A percentile compares a stretch with the other conserved stretches of the same genome.
Conservation (phyloP, 2,329 filamentous ascomycete species). For the Diaporthe amygdali region DNA sequence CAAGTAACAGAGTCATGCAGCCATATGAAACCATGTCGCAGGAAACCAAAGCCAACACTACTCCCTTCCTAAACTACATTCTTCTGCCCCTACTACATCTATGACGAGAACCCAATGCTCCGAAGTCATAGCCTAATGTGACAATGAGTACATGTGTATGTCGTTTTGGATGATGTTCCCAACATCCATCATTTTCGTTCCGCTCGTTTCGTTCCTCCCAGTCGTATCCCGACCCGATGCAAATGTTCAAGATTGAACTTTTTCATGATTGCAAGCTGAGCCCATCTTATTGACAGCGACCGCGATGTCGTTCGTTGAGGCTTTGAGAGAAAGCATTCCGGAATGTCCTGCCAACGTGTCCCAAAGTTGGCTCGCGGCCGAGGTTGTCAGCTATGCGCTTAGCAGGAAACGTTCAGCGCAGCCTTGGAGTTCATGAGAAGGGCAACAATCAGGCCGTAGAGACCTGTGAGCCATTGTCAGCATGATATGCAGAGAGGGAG, state of each 20-base stretch:
- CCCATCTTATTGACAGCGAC: conserved; percentile 31
- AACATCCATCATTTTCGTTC: conserved; percentile 29
- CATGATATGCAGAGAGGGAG: background rate
- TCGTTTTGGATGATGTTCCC: conserved; percentile 26
- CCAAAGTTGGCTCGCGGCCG: conserved; percentile 24
- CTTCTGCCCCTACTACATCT: conserved; percentile 48
- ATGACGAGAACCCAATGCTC: conserved; percentile 48
- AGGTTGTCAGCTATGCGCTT: conserved; percentile 37
- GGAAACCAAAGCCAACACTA: conserved; percentile 30
- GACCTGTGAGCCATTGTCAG: conserved; percentile 63
- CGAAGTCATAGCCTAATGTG: conserved; percentile 48
- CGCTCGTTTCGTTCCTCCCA: conserved; percentile 13
- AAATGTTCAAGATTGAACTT: background rate
- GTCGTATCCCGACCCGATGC: conserved; percentile 20
- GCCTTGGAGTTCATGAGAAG: conserved; percentile 99
- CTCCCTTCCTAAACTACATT: conserved; percentile 48
- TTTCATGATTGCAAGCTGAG: conserved; percentile 8
- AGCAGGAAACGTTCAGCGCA: conserved; percentile 66
- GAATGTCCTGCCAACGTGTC: conserved; percentile 17
- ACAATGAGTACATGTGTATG: conserved; percentile 58
- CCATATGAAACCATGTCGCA: conserved; percentile 24
- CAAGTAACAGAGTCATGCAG: conserved; percentile 23
- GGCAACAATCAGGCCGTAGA: conserved; percentile 98
- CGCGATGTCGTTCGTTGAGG: conserved; percentile 30
- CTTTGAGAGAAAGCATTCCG: conserved; percentile 21